Evolutionary conservation across 371 early-diverging fungal genomes (phyloP), one percentile per base, ranked within the genome.

Genomic region (Apophysomyces trapeziformis): DNA sequence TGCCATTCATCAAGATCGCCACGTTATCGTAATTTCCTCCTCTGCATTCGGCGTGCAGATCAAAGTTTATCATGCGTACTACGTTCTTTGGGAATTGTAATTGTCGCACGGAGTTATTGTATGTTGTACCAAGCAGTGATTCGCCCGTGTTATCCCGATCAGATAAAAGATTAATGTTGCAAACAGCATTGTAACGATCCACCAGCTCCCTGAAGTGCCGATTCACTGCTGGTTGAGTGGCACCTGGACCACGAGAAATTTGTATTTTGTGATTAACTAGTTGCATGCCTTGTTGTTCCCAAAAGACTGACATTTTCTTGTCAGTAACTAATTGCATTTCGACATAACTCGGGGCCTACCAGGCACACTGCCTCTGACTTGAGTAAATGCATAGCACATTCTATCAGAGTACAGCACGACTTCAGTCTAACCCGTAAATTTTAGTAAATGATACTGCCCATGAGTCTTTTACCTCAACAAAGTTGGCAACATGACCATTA

Each of bases 401-500:
- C 82, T 75, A 11, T 82, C 74, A 16, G 84, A 86, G 65, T 86
- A 83, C 12, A 96, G 65, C 46, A 93, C 76, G n/a, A 86, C 84
- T 73, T 94, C 95, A 0, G 91, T 90, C 90, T 92, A 72, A 26
- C 2, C 44, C 2, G 11, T 21, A 1, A 6, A 14, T 37, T 21
- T 64, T 1, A 38, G 35, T 46, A 45, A 11, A 26, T n/a, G 57
- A 7, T 18, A 16, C 11, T 39, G 12, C 5, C 5, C 14, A 35
- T 16, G 9, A 35, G 1, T 58, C 32, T 3, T 66, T 38, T 84
- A 86, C 89, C 88, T 99, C 99, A 4, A 99, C 99, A 79, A 94
- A 97, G 78, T 99, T 99, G 14, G 99, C 96, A 7, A 95, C 96
- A 76, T 96, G 85, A 18, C 99, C 99, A 67, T 92, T 90, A 68